Evolutionary conservation across 2,329 filamentous ascomycete genomes (phyloP).

Genomic region (Cadophora gregata): DNA sequence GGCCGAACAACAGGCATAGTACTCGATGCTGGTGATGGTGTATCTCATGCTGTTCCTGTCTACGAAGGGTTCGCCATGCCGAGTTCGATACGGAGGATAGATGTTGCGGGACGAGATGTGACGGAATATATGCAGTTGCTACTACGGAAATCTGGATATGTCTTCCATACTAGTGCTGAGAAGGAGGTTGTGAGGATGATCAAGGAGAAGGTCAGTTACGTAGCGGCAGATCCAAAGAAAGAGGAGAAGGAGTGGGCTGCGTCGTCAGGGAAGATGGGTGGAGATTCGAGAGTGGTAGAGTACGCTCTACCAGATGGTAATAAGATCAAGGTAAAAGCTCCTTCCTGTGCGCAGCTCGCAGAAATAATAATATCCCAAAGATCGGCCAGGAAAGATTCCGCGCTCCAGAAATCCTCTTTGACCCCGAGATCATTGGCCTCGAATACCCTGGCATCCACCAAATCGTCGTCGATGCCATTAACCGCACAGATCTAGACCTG

Average conservation of each 20-base stretch:
- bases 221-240: conserved; percentile 86
- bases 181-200: conserved; percentile 98
- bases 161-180: conserved; percentile 97
- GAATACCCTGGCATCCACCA: conserved; percentile 98
- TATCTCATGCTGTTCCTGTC: conserved; percentile 95
- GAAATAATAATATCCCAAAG: conserved; percentile 50
- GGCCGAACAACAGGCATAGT: conserved; percentile 96
- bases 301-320: conserved; percentile 92
- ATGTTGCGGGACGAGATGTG: conserved; percentile 94
- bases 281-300: conserved; percentile 79
- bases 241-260: conserved; percentile 97
- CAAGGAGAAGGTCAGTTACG: conserved; percentile 93
- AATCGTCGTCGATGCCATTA: conserved; percentile 96
- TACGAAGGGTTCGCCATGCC: conserved; percentile 98
- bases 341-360: not conserved
- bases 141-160: conserved; percentile 87
- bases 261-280: conserved; percentile 64
- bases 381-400: conserved; percentile 93
- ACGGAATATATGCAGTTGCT: conserved; percentile 94
- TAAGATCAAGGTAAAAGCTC: conserved; percentile 76
- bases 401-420: conserved; percentile 95
- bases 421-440: conserved; percentile 94
- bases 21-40: conserved; percentile 92
- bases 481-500: conserved; percentile 92
- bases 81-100: conserved; percentile 92